Percentiles rank a stretch among this genome's conserved stretches.
Conservation (phyloP, 371 early-diverging fungal species). For the Parasitella parasitica region DNA sequence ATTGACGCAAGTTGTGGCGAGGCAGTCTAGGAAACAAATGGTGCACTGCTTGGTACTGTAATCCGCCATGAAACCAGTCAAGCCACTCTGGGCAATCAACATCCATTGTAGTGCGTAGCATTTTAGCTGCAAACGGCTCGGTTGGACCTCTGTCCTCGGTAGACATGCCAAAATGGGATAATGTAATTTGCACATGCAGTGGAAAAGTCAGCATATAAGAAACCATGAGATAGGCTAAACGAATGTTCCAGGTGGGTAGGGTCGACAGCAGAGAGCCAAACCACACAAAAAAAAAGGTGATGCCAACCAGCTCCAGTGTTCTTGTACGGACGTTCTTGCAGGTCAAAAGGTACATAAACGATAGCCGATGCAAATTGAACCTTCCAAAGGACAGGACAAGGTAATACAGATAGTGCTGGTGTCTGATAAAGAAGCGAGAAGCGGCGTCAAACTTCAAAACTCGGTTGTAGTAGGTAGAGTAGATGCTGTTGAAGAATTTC, state of each 20-base stretch:
- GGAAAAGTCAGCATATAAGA: conserved; percentile 85
- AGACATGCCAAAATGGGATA: conserved; percentile 96
- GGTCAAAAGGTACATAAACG: conserved; percentile 65
- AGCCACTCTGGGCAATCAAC: conserved; percentile 92
- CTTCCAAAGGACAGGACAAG: conserved; percentile 84
- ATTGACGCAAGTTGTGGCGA: conserved; percentile 77
- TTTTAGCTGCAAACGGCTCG: conserved; percentile 82
- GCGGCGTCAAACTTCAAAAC: conserved; percentile 77
- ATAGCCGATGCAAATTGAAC: conserved; percentile 88
- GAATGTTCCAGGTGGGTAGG: conserved; percentile 64
- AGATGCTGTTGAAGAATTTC: conserved; percentile 76
- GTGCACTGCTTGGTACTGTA: conserved; percentile 95
- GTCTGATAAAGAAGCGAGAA: conserved; percentile 71
- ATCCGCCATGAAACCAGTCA: conserved; percentile 97
- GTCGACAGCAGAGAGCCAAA: conserved; percentile 65
- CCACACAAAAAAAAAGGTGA: conserved; percentile 82
- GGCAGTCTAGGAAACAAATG: conserved; percentile 95
- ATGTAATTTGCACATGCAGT: conserved; percentile 93
- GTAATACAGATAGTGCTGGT: conserved; percentile 90
- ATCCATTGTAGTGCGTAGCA: conserved; percentile 95
- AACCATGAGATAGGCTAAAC: conserved; percentile 70
- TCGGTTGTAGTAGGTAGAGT: conserved; percentile 91
- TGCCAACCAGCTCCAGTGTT: conserved; percentile 69
- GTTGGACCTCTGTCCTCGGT: conserved; percentile 73
- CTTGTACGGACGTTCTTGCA: conserved; percentile 69